Percentiles rank a stretch among this genome's conserved stretches.
Conservation (phyloP, 2,329 filamentous ascomycete species). For the Calonectria crousiana region DNA sequence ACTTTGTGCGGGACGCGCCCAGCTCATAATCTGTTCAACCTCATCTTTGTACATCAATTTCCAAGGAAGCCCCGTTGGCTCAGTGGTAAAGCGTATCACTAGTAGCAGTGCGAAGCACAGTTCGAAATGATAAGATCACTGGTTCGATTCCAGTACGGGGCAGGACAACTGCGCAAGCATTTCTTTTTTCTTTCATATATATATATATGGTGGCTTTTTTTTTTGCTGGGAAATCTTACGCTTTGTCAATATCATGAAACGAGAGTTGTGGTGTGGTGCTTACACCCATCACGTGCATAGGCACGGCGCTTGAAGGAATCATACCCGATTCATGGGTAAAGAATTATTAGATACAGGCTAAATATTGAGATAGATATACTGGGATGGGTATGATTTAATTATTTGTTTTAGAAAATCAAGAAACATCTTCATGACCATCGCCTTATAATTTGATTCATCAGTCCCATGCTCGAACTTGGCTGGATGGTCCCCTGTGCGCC, state of each 20-base stretch:
- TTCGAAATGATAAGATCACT: slow-evolving; percentile 26
- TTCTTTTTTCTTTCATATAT: not conserved
- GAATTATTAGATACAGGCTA: slow-evolving; percentile 2
- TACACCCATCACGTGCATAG: not conserved
- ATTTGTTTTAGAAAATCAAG: not conserved
- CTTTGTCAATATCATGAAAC: not conserved
- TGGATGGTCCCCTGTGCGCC: not conserved
- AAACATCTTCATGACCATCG: not conserved
- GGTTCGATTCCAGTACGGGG: slow-evolving; percentile 31
- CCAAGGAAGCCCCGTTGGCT: slow-evolving; percentile 25
- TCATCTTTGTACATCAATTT: not conserved
- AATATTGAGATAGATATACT: slow-evolving; percentile 1
- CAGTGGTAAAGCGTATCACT: slow-evolving; percentile 28
- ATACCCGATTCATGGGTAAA: not conserved
- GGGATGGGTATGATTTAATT: not conserved
- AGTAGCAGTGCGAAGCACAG: slow-evolving; percentile 1
- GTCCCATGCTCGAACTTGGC: not conserved
- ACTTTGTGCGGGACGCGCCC: slow-evolving; percentile 52
- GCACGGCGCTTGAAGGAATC: not conserved
- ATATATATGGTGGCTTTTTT: not conserved
- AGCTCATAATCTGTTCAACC: slow-evolving; percentile 11
- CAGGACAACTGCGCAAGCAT: not conserved
- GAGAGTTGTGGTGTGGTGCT: not conserved
- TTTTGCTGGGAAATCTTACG: not conserved
- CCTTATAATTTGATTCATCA: not conserved